A percentile compares a stretch with the other conserved stretches of the same genome.
phyloP scores from a whole-genome alignment of 805 yeast species.

The Sungouiella thailandica region DNA sequence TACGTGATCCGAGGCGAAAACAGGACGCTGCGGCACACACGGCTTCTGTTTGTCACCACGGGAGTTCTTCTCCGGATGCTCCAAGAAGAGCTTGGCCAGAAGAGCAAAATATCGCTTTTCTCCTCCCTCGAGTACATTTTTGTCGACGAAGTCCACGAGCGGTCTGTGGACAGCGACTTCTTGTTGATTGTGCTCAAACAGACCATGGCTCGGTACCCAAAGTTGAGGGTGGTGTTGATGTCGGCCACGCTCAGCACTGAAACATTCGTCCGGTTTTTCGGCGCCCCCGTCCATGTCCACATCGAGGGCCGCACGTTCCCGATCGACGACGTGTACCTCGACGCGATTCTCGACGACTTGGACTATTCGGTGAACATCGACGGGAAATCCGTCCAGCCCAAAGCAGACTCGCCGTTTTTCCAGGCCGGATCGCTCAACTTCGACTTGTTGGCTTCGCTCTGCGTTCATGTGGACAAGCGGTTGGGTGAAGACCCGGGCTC shows the following conservation, averaged over 20 bases:
- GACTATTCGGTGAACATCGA: slow-evolving; percentile 49
- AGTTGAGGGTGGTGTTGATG: slow-evolving; percentile 75
- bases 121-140: slow-evolving; percentile 63
- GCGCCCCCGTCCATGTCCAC: slow-evolving; percentile 53
- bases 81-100: slow-evolving; percentile 40
- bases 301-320: slow-evolving; percentile 95
- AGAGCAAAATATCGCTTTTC: too few relatives aligned
- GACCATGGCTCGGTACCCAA: slow-evolving; percentile 45
- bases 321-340: slow-evolving; percentile 70
- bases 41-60: slow-evolving; percentile 84
- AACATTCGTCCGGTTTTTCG: slow-evolving; percentile 64
- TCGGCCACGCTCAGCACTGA: slow-evolving; percentile 85
- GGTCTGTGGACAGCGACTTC: slow-evolving; percentile 88
- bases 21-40: slow-evolving; percentile 53
- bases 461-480: slow-evolving; percentile 46
- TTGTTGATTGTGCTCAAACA: slow-evolving; percentile 71
- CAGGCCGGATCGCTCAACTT: slow-evolving; percentile 67
- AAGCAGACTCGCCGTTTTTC: slow-evolving; percentile 63
- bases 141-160: slow-evolving; percentile 95
- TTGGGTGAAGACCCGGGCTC: slow-evolving; percentile 56
- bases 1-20: slow-evolving; percentile 89
- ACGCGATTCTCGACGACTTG: slow-evolving; percentile 52
- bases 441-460: slow-evolving; percentile 59
- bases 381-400: slow-evolving; percentile 45
- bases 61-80: slow-evolving; percentile 87